Percentiles rank a stretch among this genome's conserved stretches.
Evolutionary conservation across 2,329 filamentous ascomycete species (phyloP).

Genomic region (Hypoxylon sp.): DNA sequence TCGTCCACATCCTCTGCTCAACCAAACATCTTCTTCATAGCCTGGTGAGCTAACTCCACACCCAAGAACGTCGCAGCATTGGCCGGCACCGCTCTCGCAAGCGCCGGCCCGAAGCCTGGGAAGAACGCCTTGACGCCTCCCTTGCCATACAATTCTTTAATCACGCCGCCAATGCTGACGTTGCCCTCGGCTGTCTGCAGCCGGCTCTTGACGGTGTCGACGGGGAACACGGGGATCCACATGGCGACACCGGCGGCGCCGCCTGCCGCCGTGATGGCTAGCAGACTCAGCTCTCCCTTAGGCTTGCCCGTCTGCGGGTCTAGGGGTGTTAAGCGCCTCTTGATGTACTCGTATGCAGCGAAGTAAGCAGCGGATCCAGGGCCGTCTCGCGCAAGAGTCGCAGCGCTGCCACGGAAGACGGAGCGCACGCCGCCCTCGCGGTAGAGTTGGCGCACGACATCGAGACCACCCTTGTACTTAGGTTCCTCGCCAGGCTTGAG

Average conservation of each 20-base stretch:
- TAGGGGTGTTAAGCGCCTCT: slow-evolving; percentile 85
- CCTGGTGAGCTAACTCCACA: slow-evolving; percentile 85
- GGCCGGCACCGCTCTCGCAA: slow-evolving; percentile 92
- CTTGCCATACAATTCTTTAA: slow-evolving; percentile 83
- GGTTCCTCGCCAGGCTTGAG: slow-evolving; percentile 91
- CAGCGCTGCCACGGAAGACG: slow-evolving; percentile 90
- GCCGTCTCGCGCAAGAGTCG: slow-evolving; percentile 93
- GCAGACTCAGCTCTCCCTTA: slow-evolving; percentile 81
- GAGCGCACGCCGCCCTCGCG: slow-evolving; percentile 88
- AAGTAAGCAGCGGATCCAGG: slow-evolving; percentile 97
- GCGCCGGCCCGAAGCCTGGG: slow-evolving; percentile 92
- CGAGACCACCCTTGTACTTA: slow-evolving; percentile 86
- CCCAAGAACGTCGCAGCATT: slow-evolving; percentile 96
- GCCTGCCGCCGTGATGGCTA: slow-evolving; percentile 87
- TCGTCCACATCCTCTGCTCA: slow-evolving; percentile 42
- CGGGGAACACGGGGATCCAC: slow-evolving; percentile 99
- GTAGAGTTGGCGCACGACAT: slow-evolving; percentile 95
- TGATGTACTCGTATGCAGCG: slow-evolving; percentile 96
- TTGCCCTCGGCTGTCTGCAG: slow-evolving; percentile 92
- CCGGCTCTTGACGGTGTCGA: slow-evolving; percentile 95
- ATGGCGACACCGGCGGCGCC: slow-evolving; percentile 94
- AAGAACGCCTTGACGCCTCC: slow-evolving; percentile 95
- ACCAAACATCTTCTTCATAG: slow-evolving; percentile 81
- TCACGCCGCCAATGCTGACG: slow-evolving; percentile 82
- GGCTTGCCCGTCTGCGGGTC: slow-evolving; percentile 80